A percentile compares a stretch with the other conserved stretches of the same genome.
Evolutionary conservation across 192 early-diverging fungal species (phyloP).

Genomic region (Piromyces finnis): DNA sequence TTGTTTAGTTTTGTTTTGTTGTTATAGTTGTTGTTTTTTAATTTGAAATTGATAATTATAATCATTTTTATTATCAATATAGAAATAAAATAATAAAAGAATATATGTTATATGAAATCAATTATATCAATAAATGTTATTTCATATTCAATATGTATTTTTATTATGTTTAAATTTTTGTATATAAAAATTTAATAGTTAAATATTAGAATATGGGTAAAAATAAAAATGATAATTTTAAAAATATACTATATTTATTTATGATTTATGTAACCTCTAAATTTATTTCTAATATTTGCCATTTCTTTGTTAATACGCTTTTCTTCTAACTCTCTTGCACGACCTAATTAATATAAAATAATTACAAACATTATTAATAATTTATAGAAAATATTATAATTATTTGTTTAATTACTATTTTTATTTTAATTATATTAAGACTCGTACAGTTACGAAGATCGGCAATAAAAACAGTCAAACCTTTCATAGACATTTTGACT

Average conservation of each 20-base stretch:
- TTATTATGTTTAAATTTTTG: no score
- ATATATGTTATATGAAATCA: no score
- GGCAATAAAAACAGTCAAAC: conserved; percentile 87
- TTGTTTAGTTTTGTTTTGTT: background rate
- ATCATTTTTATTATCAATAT: no score
- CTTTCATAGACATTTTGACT: conserved; percentile 7
- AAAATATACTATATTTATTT: background rate
- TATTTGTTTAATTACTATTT: background rate
- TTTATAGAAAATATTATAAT: background rate
- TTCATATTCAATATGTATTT: no score
- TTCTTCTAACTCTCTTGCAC: conserved; percentile 90
- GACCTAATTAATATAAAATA: conserved; percentile 30
- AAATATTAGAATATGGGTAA: background rate
- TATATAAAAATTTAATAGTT: no score
- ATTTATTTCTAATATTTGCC: conserved; percentile 96
- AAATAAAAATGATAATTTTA: no score
- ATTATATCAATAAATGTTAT: no score
- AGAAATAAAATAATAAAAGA: no score
- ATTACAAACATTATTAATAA: no score
- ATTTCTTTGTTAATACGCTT: conserved; percentile 98
- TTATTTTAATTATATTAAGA: background rate
- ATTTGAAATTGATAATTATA: no score
- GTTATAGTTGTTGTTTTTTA: background rate
- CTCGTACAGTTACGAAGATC: conserved; percentile 93
- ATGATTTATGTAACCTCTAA: conserved; percentile 53